These are phyloP conservation scores for Alliaria petiolata DNA, from an alignment of 345 rosid species.

Conservation along the genomic window DNA sequence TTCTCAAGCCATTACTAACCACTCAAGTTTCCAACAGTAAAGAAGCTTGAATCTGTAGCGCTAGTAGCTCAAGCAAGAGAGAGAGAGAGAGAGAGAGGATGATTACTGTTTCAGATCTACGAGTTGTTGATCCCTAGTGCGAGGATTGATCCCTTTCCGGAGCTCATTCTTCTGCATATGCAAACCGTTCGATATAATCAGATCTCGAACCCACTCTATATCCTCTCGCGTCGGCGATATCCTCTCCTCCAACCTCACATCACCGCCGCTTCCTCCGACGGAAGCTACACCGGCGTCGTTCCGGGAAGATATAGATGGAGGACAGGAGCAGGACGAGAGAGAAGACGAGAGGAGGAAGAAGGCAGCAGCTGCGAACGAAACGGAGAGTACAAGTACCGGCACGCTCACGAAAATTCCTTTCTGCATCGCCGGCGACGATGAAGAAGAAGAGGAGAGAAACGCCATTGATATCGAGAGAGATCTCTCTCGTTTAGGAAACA, in stretches of 20 bases:
- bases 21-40: background rate
- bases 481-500: slow-evolving; percentile 18
- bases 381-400: slow-evolving; percentile 62
- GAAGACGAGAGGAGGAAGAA: slow-evolving; percentile 77
- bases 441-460: slow-evolving; percentile 19
- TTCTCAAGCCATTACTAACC: background rate
- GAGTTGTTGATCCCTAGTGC: slow-evolving; percentile 89
- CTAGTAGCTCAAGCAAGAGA: background rate
- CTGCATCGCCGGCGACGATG: slow-evolving; percentile 37
- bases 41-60: background rate
- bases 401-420: slow-evolving; percentile 63
- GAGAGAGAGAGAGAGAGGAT: background rate
- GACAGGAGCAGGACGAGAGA: slow-evolving; percentile 60
- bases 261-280: background rate
- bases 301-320: slow-evolving; percentile 29
- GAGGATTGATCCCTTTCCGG: slow-evolving; percentile 93
- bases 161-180: slow-evolving; percentile 92
- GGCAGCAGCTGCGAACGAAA: slow-evolving; percentile 55
- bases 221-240: slow-evolving; percentile 56
- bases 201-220: slow-evolving; percentile 78
- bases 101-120: slow-evolving; percentile 71
- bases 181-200: slow-evolving; percentile 78
- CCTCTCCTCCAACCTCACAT: slow-evolving; percentile 27
- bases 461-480: slow-evolving; percentile 25
- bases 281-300: slow-evolving; percentile 5